Evolutionary conservation across 2,329 filamentous ascomycete genomes (phyloP).

Genomic region (Aspergillus sp.): DNA sequence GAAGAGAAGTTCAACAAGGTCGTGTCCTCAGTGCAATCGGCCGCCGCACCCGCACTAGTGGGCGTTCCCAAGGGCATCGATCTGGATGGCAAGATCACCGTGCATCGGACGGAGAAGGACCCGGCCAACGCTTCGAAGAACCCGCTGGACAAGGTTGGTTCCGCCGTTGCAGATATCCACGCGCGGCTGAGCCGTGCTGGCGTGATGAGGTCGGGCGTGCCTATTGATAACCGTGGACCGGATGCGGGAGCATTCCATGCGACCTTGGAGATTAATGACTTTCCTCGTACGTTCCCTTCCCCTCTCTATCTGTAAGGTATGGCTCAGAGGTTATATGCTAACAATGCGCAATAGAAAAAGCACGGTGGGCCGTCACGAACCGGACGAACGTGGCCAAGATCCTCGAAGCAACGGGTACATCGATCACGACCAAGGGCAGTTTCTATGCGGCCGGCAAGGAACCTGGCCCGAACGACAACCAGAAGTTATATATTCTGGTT

Average conservation of each 20-base stretch:
- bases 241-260: slow-evolving; percentile 96
- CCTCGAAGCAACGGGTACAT: slow-evolving; percentile 84
- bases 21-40: slow-evolving; percentile 56
- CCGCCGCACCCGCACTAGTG: slow-evolving; percentile 41
- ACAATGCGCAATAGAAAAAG: slow-evolving; percentile 56
- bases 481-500: slow-evolving; percentile 97
- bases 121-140: slow-evolving; percentile 46
- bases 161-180: slow-evolving; percentile 87
- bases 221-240: slow-evolving; percentile 96
- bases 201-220: slow-evolving; percentile 81
- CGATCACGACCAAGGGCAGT: slow-evolving; percentile 93
- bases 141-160: slow-evolving; percentile 75
- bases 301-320: slow-evolving; percentile 1
- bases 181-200: slow-evolving; percentile 81
- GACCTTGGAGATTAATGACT: slow-evolving; percentile 97
- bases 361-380: slow-evolving; percentile 96
- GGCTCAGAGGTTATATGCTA: background rate
- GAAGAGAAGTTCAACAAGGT: slow-evolving; percentile 51
- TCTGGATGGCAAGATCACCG: slow-evolving; percentile 62
- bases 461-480: slow-evolving; percentile 62
- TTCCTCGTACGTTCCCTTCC: slow-evolving; percentile 56
- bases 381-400: slow-evolving; percentile 98
- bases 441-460: slow-evolving; percentile 80
- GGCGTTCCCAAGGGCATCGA: slow-evolving; percentile 51
- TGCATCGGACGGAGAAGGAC: slow-evolving; percentile 59